These are phyloP conservation scores for Pleurotus pulmonarius DNA, from an alignment of 768 basidiomycete genomes.

Conservation along the genomic window DNA sequence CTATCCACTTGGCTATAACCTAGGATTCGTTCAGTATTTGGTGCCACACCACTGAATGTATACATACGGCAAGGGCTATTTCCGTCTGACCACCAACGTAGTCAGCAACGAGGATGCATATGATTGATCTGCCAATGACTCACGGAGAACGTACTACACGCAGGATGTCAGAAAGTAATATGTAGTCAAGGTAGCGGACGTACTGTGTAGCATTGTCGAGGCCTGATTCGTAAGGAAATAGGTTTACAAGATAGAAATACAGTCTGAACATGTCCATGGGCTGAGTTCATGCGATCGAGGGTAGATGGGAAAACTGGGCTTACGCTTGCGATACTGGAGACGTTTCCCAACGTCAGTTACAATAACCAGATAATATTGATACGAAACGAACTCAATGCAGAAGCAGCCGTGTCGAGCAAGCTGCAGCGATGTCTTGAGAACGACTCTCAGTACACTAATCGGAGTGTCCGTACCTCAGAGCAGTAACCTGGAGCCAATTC, in stretches of 20 bases:
- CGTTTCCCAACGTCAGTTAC: not conserved
- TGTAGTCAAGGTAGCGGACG: not conserved
- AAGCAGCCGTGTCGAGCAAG: slow-evolving; percentile 16
- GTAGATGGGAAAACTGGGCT: not conserved
- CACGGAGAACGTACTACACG: slow-evolving; percentile 14
- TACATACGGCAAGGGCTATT: slow-evolving; percentile 14
- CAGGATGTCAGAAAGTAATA: not conserved
- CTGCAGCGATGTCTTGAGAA: slow-evolving; percentile 1
- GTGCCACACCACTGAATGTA: not conserved
- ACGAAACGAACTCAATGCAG: slow-evolving; percentile 16
- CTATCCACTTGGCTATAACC: slow-evolving; percentile 17
- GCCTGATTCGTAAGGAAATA: slow-evolving; percentile 19
- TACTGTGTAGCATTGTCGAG: slow-evolving; percentile 17
- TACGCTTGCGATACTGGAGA: slow-evolving; percentile 13
- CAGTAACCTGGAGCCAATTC: not conserved
- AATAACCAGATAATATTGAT: too few relatives aligned
- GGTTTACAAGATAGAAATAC: slow-evolving; percentile 19
- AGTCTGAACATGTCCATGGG: slow-evolving; percentile 10
- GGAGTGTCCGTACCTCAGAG: not conserved
- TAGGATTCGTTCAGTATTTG: not conserved
- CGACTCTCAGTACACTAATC: too few relatives aligned
- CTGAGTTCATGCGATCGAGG: not conserved
- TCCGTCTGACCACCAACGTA: slow-evolving; percentile 11
- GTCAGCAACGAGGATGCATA: not conserved
- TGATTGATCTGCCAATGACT: not conserved